Conservation (phyloP, 2,329 filamentous ascomycete genomes). For the Aspergillus sergii region DNA sequence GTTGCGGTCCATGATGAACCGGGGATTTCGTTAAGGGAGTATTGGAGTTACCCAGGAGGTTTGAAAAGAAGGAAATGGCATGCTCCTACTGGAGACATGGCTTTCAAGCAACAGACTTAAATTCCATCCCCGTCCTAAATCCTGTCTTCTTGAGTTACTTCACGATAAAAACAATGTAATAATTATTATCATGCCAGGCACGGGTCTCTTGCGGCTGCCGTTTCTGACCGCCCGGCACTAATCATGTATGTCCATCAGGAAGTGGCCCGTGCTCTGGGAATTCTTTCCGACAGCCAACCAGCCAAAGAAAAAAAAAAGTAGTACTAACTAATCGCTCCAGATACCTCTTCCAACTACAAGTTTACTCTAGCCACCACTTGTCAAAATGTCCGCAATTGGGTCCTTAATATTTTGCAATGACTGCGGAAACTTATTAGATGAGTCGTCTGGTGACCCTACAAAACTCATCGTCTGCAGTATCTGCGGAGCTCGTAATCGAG, state of each 20-base stretch:
- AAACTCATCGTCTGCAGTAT: constrained; percentile 79
- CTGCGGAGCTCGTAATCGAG: constrained; percentile 82
- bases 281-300: constrained; percentile 23
- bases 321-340: not conserved
- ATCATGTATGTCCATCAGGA: constrained; percentile 14
- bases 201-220: constrained; percentile 26
- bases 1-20: constrained; percentile 42
- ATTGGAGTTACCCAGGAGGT: constrained; percentile 23
- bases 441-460: constrained; percentile 74
- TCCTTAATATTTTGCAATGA: constrained; percentile 91
- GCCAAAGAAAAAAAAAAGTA: constrained; percentile 22
- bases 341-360: not conserved
- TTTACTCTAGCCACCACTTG: not conserved
- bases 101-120: constrained; percentile 26
- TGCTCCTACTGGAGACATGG: constrained; percentile 38
- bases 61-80: constrained; percentile 24
- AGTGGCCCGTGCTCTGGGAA: constrained; percentile 21
- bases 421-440: constrained; percentile 86
- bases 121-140: constrained; percentile 17
- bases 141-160: constrained; percentile 7
- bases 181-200: constrained; percentile 29
- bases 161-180: constrained; percentile 20
- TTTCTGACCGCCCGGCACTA: constrained; percentile 30
- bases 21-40: constrained; percentile 26
- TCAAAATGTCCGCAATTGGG: constrained; percentile 79